Base-by-base conservation (phyloP, 78 protist genomes). In the Polysphondylium violaceum region DNA sequence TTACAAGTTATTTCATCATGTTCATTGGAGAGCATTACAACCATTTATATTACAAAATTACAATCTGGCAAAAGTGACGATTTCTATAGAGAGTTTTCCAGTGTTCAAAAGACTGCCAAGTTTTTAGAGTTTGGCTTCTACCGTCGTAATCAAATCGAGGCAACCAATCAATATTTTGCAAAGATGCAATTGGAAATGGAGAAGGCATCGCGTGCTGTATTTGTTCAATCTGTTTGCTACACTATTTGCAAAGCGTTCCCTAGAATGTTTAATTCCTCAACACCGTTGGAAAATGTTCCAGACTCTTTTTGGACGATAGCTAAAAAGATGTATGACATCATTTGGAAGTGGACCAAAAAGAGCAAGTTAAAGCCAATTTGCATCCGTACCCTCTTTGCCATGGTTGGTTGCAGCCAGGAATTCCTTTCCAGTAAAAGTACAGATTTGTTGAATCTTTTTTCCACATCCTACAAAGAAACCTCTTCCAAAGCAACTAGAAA, bases 51-150 rank as follows among this genome's bases (percentile, higher is more conserved):
- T 0, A 81, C 61, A 14, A 71, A 72, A 16, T 33, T 81, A 6
- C 89, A 81, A 55, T 7, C 23, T 44, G 73, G 65, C 2, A 41
- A 43, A 55, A 17, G 40, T 3, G 89, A 81, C 29, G 89, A 81
- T 23, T 81, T 81, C 21, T 81, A 81, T n/a, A 21, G 89, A 14
- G 89, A 81, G 60, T 81, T 55, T 23, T 81, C 89, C n/a, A 81
- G 72, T 0, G 27, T 44, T 25, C 89, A 81, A 41, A 41, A 72
- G 21, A 25, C 77, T 16, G 67, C 89, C 1, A 81, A 81, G 29
- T 81, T 38, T 47, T 59, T 81, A 8, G 89, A 81, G 50, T 81
- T 81, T 81, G 89, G 89, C 0, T 81, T 81, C 19, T 38, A 55
- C 36, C n/a, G 77, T 4, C 44, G 63, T 27, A 27, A 11, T 12